Evolutionary conservation across 176 grass and related monocot species (phyloP).

Genomic region (Eremochloa ophiuroides): DNA sequence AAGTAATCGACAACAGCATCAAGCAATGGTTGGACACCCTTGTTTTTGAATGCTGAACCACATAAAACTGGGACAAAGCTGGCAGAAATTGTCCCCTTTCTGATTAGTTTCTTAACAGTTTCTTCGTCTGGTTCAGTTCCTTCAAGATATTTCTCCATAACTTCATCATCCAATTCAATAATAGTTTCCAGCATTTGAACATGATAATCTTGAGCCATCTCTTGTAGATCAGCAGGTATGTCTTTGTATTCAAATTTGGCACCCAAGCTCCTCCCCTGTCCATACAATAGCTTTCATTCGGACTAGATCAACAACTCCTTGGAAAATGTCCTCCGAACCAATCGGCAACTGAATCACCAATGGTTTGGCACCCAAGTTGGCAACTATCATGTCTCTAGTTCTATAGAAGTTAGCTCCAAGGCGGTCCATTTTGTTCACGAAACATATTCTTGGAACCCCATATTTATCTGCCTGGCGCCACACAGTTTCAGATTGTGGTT

Average conservation of each 20-base stretch:
- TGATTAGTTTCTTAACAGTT: constrained; percentile 83
- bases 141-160: constrained; percentile 90
- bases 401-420: constrained; percentile 95
- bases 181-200: constrained; percentile 79
- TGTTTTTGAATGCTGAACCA: constrained; percentile 98
- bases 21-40: constrained; percentile 92
- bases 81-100: constrained; percentile 74
- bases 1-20: constrained; percentile 98
- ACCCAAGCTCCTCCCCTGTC: constrained; percentile 92
- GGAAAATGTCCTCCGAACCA: constrained; percentile 90
- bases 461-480: constrained; percentile 99
- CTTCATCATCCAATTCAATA: constrained; percentile 83
- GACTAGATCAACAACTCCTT: constrained; percentile 88
- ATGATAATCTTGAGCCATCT: constrained; percentile 70
- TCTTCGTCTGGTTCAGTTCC: constrained; percentile 78
- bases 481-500: constrained; percentile 97
- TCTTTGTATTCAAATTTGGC: constrained; percentile 83
- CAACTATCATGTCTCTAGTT: constrained; percentile 96
- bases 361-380: constrained; percentile 95
- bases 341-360: constrained; percentile 92
- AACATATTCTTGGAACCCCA: constrained; percentile 94
- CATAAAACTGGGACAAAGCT: constrained; percentile 94
- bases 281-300: constrained; percentile 95
- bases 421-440: constrained; percentile 97
- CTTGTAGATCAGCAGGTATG: constrained; percentile 79